Evolutionary conservation across 2,329 filamentous ascomycete species (phyloP).

Genomic region (Pseudogymnoascus sp.): DNA sequence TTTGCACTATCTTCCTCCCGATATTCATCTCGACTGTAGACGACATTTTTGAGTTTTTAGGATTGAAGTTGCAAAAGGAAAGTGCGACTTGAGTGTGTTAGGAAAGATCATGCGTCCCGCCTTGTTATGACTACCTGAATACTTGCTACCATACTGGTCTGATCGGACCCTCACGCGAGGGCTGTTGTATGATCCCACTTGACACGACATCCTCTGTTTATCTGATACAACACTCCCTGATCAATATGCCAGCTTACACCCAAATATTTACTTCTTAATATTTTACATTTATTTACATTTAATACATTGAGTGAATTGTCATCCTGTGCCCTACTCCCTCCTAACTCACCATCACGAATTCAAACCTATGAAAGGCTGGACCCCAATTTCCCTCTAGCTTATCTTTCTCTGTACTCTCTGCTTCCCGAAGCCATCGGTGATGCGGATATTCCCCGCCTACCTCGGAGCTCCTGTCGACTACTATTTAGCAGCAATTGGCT

Average conservation of each 20-base stretch:
- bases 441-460: background rate
- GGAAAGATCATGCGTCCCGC: background rate
- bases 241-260: background rate
- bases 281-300: background rate
- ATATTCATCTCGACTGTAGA: background rate
- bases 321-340: background rate
- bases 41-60: background rate
- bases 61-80: background rate
- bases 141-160: background rate
- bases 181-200: background rate
- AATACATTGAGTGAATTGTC: background rate
- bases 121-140: background rate
- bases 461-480: background rate
- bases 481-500: conserved; percentile 1
- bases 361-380: background rate
- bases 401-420: background rate
- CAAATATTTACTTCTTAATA: background rate
- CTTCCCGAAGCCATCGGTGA: background rate
- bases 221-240: background rate
- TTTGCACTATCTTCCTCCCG: background rate
- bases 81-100: background rate
- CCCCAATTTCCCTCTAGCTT: background rate
- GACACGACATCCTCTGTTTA: background rate
- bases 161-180: background rate
- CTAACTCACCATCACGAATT: background rate